A percentile compares a stretch with the other conserved stretches of the same genome.
Evolutionary conservation across 2,329 filamentous ascomycete genomes (phyloP).

Genomic region (Pochonia chlamydosporia): DNA sequence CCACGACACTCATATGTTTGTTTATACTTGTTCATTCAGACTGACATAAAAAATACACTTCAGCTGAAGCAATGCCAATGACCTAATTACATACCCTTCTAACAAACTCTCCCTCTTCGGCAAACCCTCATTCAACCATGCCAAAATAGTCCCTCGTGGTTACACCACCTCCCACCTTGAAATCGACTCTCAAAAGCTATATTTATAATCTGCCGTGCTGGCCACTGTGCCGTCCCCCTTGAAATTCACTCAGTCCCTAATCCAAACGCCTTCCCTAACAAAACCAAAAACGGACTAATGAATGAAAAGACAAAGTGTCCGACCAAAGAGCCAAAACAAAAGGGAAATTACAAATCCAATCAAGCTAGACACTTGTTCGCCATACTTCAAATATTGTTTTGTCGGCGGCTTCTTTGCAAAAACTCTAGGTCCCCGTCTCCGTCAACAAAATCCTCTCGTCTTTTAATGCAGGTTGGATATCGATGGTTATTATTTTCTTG

Average conservation of each 20-base stretch:
- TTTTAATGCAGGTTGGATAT: background rate
- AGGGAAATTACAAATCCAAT: conserved; percentile 4
- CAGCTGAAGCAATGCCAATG: conserved; percentile 11
- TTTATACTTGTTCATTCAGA: background rate
- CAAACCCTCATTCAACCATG: conserved; percentile 1
- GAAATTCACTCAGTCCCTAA: background rate
- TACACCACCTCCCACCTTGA: background rate
- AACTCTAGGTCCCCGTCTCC: background rate
- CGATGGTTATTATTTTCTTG: background rate
- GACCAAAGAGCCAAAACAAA: background rate
- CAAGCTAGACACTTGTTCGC: background rate
- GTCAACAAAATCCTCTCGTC: background rate
- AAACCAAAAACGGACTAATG: conserved; percentile 9
- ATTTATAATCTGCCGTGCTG: too few relatives aligned
- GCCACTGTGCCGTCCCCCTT: background rate
- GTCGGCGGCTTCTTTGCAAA: conserved; percentile 3
- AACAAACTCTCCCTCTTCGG: background rate
- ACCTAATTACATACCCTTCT: conserved; percentile 6
- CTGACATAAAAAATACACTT: conserved; percentile 7
- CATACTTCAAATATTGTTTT: conserved; percentile 2
- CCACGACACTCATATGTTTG: background rate
- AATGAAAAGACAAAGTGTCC: conserved; percentile 6
- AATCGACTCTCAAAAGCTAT: conserved; percentile 1
- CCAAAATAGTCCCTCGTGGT: background rate
- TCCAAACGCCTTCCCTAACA: conserved; percentile 6